phyloP scores from a whole-genome alignment of 495 filamentous ascomycete species.

The Hypoxylon fragiforme region DNA sequence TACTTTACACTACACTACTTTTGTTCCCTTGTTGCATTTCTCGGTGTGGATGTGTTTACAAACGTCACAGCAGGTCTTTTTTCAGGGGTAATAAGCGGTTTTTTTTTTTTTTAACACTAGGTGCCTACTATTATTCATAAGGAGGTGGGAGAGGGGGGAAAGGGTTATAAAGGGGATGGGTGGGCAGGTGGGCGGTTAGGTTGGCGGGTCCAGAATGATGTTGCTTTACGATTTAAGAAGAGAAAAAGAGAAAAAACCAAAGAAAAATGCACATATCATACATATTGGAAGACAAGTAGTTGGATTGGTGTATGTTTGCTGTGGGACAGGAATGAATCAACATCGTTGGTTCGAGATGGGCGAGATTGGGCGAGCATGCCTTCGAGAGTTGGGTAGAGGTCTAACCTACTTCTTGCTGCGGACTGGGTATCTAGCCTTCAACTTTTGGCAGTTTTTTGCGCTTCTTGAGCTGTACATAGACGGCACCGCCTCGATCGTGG shows the following conservation, averaged over 20 bases:
- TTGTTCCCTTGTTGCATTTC: slow-evolving; percentile 22
- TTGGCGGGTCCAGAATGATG: slow-evolving; percentile 32
- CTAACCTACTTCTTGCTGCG: too few relatives aligned
- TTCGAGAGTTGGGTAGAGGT: too few relatives aligned
- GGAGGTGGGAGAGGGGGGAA: too few relatives aligned
- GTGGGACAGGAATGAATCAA: slow-evolving; percentile 6
- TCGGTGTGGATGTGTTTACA: slow-evolving; percentile 22
- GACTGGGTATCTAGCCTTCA: slow-evolving; percentile 9
- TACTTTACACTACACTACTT: too few relatives aligned
- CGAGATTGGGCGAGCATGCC: slow-evolving; percentile 19
- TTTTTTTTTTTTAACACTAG: too few relatives aligned
- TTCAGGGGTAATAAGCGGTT: slow-evolving; percentile 22
- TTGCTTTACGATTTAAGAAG: slow-evolving; percentile 22
- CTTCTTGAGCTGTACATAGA: slow-evolving; percentile 29
- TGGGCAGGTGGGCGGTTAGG: slow-evolving; percentile 11
- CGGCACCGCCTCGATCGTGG: slow-evolving; percentile 24
- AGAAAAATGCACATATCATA: slow-evolving; percentile 17
- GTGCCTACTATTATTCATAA: too few relatives aligned
- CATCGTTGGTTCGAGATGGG: slow-evolving; percentile 24
- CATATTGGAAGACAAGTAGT: slow-evolving; percentile 13
- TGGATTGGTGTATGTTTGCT: slow-evolving; percentile 7
- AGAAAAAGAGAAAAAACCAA: too few relatives aligned
- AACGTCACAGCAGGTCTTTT: slow-evolving; percentile 10
- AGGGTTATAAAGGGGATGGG: too few relatives aligned
- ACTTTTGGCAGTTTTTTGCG: too few relatives aligned